phyloP scores from a whole-genome alignment of 768 basidiomycete genomes.

The Infundibulicybe gibba region DNA sequence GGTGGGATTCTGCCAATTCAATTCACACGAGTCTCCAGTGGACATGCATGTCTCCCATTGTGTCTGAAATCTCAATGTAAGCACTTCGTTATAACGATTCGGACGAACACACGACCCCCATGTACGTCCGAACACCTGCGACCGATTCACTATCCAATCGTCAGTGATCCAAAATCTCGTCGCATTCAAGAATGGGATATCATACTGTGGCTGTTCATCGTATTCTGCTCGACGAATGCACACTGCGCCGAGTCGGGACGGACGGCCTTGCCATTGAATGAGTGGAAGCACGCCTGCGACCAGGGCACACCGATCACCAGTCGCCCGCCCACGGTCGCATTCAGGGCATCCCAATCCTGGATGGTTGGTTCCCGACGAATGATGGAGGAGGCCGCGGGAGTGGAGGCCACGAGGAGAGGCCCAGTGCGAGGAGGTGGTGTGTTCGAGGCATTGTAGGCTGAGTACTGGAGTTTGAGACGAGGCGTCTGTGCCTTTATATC shows the following conservation, averaged over 20 bases:
- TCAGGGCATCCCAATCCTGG: constrained; percentile 7
- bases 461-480: no score
- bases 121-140: constrained; percentile 13
- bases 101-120: neutral
- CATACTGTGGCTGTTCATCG: constrained; percentile 4
- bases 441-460: no score
- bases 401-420: no score
- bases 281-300: constrained; percentile 11
- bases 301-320: constrained; percentile 7
- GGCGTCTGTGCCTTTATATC: no score
- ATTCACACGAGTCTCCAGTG: constrained; percentile 25
- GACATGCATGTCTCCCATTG: constrained; percentile 41
- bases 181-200: neutral
- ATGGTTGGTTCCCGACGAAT: no score
- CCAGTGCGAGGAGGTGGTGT: no score
- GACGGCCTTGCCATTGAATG: no score
- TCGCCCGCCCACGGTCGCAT: constrained; percentile 9
- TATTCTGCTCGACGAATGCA: neutral
- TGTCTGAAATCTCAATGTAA: constrained; percentile 1
- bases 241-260: no score
- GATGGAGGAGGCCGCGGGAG: no score
- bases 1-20: constrained; percentile 21
- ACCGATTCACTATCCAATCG: constrained; percentile 8
- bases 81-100: no score
- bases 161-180: neutral